A percentile compares a stretch with the other conserved stretches of the same genome.
Evolutionary conservation across 164 flowering plant species (phyloP).

Genomic region (Chimonanthus praecox): DNA sequence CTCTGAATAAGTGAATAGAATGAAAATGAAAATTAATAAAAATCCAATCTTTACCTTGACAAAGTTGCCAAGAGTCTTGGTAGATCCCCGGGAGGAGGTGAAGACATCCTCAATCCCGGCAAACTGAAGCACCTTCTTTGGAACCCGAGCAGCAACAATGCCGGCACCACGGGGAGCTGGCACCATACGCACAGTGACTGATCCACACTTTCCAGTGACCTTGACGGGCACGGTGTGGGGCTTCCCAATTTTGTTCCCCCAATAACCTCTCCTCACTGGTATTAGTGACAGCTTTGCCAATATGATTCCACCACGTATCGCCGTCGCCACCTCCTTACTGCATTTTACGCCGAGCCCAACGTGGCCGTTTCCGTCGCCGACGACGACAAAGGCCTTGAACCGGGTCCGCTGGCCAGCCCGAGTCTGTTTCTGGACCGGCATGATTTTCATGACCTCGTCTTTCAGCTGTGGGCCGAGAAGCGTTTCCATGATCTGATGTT

Average conservation of each 20-base stretch:
- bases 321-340: conserved; percentile 76
- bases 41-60: conserved; percentile 48
- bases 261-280: conserved; percentile 77
- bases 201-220: conserved; percentile 87
- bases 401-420: conserved; percentile 79
- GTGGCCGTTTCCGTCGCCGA: conserved; percentile 72
- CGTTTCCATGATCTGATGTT: conserved; percentile 60
- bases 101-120: conserved; percentile 87
- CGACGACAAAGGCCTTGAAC: conserved; percentile 85
- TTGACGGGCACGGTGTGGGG: conserved; percentile 82
- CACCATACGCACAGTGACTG: conserved; percentile 76
- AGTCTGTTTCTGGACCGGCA: conserved; percentile 87
- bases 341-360: conserved; percentile 84
- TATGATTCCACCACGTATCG: conserved; percentile 68
- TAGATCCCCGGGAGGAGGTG: conserved; percentile 75
- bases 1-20: no score
- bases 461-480: conserved; percentile 51
- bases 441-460: conserved; percentile 88
- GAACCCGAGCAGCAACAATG: conserved; percentile 81
- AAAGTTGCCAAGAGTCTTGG: conserved; percentile 79
- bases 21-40: not conserved
- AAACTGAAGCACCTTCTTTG: conserved; percentile 87
- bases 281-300: conserved; percentile 68
- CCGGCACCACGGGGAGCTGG: conserved; percentile 87
- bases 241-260: conserved; percentile 88